Conservation (phyloP, 352 stramenopile genomes). For the Phytophthora sp. region DNA sequence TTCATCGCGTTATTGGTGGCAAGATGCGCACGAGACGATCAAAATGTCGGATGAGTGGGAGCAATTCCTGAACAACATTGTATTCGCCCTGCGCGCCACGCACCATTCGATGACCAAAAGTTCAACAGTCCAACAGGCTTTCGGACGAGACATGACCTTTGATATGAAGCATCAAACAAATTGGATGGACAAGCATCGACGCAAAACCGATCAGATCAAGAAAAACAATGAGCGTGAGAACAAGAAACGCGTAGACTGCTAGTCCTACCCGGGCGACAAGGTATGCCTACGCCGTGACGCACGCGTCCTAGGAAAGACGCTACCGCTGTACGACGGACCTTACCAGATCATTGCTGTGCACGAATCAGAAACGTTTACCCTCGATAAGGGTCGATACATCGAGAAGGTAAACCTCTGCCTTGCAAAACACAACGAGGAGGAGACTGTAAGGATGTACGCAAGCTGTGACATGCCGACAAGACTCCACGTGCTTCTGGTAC, state of each 20-base stretch:
- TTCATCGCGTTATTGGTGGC: neutral
- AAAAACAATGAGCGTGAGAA: constrained; percentile 5
- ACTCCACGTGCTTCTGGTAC: no score
- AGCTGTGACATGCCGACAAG: neutral
- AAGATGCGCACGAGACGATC: neutral
- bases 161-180: constrained; percentile 4
- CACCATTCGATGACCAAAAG: neutral
- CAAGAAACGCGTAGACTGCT: neutral
- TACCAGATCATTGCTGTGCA: neutral
- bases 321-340: constrained; percentile 6
- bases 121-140: neutral
- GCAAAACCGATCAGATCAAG: neutral
- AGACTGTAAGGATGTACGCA: constrained; percentile 4
- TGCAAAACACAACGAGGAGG: constrained; percentile 7
- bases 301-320: neutral
- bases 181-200: neutral
- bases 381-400: constrained; percentile 14
- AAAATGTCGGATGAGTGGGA: neutral
- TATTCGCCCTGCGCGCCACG: neutral
- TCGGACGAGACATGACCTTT: no score
- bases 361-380: constrained; percentile 3
- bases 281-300: neutral
- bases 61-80: neutral
- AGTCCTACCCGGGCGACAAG: neutral
- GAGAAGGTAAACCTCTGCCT: constrained; percentile 10